A percentile compares a stretch with the other conserved stretches of the same genome.
Evolutionary conservation across 768 basidiomycete genomes (phyloP).

Genomic region (Lactifluus volemus): DNA sequence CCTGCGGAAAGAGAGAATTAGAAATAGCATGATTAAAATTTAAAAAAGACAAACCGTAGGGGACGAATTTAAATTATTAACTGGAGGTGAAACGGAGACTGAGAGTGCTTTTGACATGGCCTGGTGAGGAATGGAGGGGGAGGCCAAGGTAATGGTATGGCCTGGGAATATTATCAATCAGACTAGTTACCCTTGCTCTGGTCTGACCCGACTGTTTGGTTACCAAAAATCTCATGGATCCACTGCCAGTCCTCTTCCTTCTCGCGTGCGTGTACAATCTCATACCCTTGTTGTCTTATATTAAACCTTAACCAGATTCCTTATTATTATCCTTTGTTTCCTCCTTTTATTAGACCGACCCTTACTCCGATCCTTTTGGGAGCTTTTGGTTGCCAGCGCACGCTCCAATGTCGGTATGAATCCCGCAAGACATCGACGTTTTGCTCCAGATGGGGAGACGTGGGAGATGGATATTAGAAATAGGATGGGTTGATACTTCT

Average conservation of each 20-base stretch:
- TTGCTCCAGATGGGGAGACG: conserved; percentile 39
- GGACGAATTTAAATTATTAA: neutral
- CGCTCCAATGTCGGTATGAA: conserved; percentile 21
- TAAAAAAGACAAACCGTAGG: neutral
- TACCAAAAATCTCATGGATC: neutral
- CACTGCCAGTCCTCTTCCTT: neutral
- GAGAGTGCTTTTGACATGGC: neutral
- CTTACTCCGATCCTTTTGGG: conserved; percentile 35
- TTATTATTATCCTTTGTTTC: conserved; percentile 52
- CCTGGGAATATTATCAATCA: conserved; percentile 1
- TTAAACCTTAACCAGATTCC: conserved; percentile 29
- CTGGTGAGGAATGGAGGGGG: neutral
- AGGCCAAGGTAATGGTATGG: neutral
- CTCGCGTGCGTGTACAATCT: neutral
- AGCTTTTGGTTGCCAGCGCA: conserved; percentile 36
- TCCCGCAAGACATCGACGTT: conserved; percentile 31
- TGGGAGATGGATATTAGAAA: conserved; percentile 54
- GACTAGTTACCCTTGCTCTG: neutral
- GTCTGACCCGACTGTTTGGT: neutral
- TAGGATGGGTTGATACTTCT: conserved; percentile 21
- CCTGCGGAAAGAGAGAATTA: conserved; percentile 4
- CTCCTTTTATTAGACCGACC: conserved; percentile 57
- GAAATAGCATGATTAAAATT: neutral
- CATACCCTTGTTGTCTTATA: neutral
- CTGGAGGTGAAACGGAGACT: neutral